Percentiles rank a stretch among this genome's conserved stretches.
phyloP scores from a whole-genome alignment of 2,329 filamentous ascomycete genomes.

The Colletotrichum sp. region DNA sequence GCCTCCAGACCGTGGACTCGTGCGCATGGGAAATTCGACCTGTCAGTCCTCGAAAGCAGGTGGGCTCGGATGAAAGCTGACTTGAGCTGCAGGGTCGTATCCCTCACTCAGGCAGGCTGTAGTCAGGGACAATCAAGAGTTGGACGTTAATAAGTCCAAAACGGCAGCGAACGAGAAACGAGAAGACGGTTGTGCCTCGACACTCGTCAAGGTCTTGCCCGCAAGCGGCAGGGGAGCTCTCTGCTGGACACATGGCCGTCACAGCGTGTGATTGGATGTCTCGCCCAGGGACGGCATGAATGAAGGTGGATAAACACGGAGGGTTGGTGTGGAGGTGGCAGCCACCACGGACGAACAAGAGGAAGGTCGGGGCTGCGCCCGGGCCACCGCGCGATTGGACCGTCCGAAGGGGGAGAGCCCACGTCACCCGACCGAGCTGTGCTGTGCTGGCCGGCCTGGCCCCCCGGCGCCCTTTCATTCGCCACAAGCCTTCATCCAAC shows the following conservation, averaged over 20 bases:
- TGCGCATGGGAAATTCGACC: neutral
- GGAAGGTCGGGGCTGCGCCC: neutral
- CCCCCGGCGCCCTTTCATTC: neutral
- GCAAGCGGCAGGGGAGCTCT: neutral
- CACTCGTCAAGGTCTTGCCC: neutral
- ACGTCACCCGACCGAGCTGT: constrained; percentile 13
- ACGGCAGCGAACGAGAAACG: neutral
- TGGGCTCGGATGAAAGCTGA: neutral
- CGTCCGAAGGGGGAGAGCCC: neutral
- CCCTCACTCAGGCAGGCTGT: neutral
- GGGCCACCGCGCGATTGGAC: neutral
- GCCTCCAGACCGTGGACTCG: neutral
- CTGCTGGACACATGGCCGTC: neutral
- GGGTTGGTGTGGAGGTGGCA: neutral
- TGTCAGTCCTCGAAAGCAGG: neutral
- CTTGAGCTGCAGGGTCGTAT: neutral
- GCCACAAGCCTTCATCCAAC: neutral
- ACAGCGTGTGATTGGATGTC: constrained; percentile 10
- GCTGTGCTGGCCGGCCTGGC: neutral
- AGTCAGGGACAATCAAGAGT: neutral
- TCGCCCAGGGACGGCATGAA: neutral
- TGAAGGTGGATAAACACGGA: neutral
- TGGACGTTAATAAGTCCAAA: neutral
- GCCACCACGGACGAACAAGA: neutral
- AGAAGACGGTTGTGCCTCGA: neutral